Conservation (phyloP, 1,284 basidiomycete genomes). For the Exsudoporus floridanus region DNA sequence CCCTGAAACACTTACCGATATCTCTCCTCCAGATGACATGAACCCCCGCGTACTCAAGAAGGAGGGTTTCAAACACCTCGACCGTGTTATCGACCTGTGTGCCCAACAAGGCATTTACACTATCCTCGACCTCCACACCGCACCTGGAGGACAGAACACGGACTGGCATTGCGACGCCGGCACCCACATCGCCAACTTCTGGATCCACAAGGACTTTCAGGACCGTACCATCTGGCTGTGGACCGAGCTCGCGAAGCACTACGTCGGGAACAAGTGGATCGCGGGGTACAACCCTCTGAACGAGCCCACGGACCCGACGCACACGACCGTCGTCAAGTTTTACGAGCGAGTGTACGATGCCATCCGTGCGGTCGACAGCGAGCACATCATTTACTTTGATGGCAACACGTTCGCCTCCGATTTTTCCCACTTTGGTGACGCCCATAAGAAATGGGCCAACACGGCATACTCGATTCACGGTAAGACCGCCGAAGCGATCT, state of each 20-base stretch:
- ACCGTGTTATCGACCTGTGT: slow-evolving; percentile 59
- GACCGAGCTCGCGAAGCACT: slow-evolving; percentile 64
- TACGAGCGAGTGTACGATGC: slow-evolving; percentile 66
- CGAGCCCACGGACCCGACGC: slow-evolving; percentile 67
- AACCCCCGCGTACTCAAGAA: slow-evolving; percentile 62
- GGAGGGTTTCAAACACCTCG: slow-evolving; percentile 63
- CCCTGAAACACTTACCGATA: not conserved
- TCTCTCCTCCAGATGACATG: slow-evolving; percentile 49
- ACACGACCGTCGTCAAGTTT: slow-evolving; percentile 52
- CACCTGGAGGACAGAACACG: slow-evolving; percentile 59
- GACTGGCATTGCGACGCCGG: slow-evolving; percentile 57
- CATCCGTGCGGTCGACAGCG: slow-evolving; percentile 61
- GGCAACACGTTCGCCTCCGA: slow-evolving; percentile 78
- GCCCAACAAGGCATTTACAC: slow-evolving; percentile 58
- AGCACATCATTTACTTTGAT: slow-evolving; percentile 67
- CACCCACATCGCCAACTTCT: slow-evolving; percentile 60
- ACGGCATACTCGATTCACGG: slow-evolving; percentile 78
- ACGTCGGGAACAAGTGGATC: slow-evolving; percentile 67
- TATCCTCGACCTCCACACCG: slow-evolving; percentile 61
- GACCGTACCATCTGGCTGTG: slow-evolving; percentile 70
- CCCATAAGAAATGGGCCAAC: slow-evolving; percentile 56
- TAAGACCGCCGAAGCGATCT: slow-evolving; percentile 7
- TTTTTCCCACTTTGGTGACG: slow-evolving; percentile 68
- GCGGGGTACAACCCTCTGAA: slow-evolving; percentile 75
- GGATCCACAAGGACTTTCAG: slow-evolving; percentile 77